These are phyloP conservation scores for Dovyalis caffra DNA, from an alignment of 345 rosid genomes.

Conservation along the genomic window DNA sequence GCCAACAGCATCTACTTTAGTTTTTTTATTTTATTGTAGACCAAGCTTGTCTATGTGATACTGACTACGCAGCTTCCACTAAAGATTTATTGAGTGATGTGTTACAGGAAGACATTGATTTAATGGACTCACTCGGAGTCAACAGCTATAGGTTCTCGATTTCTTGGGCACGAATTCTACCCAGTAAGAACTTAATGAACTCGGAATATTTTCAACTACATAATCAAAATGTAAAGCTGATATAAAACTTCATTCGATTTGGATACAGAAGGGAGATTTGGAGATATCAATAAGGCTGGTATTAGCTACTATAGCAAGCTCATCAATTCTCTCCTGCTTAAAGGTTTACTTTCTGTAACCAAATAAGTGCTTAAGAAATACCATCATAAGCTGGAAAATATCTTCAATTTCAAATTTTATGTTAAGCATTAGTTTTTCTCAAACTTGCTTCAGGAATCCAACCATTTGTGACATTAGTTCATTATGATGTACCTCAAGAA, in stretches of 20 bases:
- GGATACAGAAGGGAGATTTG: conserved; percentile 67
- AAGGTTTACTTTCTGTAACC: conserved; percentile 31
- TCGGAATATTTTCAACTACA: background rate
- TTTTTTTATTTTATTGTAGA: no score
- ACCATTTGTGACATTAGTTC: conserved; percentile 9
- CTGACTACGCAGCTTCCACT: no score
- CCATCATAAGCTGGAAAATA: background rate
- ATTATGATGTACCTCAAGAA: conserved; percentile 14
- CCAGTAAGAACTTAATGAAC: conserved; percentile 46
- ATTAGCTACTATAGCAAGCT: conserved; percentile 54
- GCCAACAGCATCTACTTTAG: no score
- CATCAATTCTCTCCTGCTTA: conserved; percentile 49
- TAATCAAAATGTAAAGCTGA: background rate
- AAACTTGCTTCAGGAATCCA: conserved; percentile 3
- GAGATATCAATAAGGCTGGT: conserved; percentile 55
- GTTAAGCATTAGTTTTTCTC: background rate
- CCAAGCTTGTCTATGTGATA: no score
- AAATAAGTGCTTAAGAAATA: background rate
- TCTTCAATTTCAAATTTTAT: no score
- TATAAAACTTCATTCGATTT: background rate
- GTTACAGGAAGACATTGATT: conserved; percentile 56
- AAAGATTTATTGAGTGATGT: background rate
- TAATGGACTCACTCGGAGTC: conserved; percentile 58
- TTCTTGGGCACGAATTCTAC: conserved; percentile 80
- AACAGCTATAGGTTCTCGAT: conserved; percentile 71